Conservation (phyloP, 2,329 filamentous ascomycete species). For the Fusarium napiforme region DNA sequence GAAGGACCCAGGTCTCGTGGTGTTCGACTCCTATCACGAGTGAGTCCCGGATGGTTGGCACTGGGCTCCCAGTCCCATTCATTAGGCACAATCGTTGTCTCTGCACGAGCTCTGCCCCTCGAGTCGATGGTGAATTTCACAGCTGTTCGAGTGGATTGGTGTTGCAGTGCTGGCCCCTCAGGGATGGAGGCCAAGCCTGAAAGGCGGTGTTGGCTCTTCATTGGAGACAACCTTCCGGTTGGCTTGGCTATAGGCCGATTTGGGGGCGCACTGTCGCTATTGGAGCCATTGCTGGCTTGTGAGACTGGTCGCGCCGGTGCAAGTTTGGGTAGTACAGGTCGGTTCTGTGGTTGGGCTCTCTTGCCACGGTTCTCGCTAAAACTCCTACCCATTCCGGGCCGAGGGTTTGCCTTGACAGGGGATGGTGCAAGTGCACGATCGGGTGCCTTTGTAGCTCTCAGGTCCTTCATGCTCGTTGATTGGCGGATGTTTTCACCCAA, state of each 20-base stretch:
- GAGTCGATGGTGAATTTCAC: slow-evolving; percentile 73
- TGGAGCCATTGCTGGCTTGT: slow-evolving; percentile 47
- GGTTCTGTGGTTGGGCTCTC: slow-evolving; percentile 49
- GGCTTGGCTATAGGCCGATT: slow-evolving; percentile 53
- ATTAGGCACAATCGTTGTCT: slow-evolving; percentile 59
- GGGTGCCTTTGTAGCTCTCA: slow-evolving; percentile 53
- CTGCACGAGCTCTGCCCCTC: slow-evolving; percentile 67
- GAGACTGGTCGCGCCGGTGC: slow-evolving; percentile 57
- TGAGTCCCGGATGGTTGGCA: slow-evolving; percentile 46
- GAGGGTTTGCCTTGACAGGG: slow-evolving; percentile 60
- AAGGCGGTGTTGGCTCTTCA: slow-evolving; percentile 63
- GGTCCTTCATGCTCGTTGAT: slow-evolving; percentile 58
- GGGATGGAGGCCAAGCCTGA: slow-evolving; percentile 68
- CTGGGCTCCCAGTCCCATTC: slow-evolving; percentile 43
- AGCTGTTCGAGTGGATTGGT: slow-evolving; percentile 61
- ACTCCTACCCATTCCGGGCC: slow-evolving; percentile 64
- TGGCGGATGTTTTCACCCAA: slow-evolving; percentile 56
- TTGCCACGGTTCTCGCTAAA: slow-evolving; percentile 64
- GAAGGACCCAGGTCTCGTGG: slow-evolving; percentile 58
- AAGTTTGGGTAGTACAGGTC: slow-evolving; percentile 58
- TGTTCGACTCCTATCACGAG: slow-evolving; percentile 45
- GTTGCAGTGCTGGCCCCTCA: slow-evolving; percentile 56
- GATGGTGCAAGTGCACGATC: slow-evolving; percentile 59
- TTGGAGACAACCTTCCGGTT: slow-evolving; percentile 62
- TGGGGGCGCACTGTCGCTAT: slow-evolving; percentile 40